Conservation (phyloP, 2,329 filamentous ascomycete species). For the Colletotrichum lindemuthianum region DNA sequence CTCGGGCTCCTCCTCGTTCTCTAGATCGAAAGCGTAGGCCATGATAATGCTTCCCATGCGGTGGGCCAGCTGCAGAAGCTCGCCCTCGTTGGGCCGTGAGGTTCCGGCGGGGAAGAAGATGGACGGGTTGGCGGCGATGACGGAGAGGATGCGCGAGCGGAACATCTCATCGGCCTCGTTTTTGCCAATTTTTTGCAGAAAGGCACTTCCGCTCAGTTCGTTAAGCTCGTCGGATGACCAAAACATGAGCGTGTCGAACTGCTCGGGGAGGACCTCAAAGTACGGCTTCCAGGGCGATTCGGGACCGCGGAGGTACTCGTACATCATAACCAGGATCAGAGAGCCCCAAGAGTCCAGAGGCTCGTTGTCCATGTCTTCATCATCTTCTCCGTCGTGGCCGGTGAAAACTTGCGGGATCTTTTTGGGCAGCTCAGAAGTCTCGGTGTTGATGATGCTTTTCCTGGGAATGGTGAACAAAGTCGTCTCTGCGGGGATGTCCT, state of each 20-base stretch:
- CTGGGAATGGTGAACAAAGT: slow-evolving; percentile 84
- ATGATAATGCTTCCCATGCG: slow-evolving; percentile 89
- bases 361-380: slow-evolving; percentile 47
- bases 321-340: slow-evolving; percentile 82
- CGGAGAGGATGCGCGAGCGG: slow-evolving; percentile 60
- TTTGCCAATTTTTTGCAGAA: slow-evolving; percentile 81
- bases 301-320: slow-evolving; percentile 71
- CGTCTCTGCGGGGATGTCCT: slow-evolving; percentile 78
- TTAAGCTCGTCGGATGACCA: slow-evolving; percentile 78
- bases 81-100: slow-evolving; percentile 50
- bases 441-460: slow-evolving; percentile 73
- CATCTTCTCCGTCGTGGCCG: slow-evolving; percentile 43
- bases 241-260: slow-evolving; percentile 91
- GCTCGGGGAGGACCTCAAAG: slow-evolving; percentile 75
- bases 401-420: slow-evolving; percentile 66
- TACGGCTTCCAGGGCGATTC: slow-evolving; percentile 81
- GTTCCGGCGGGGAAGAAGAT: slow-evolving; percentile 56
- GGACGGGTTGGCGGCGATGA: slow-evolving; percentile 55
- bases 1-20: slow-evolving; percentile 65
- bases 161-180: slow-evolving; percentile 77
- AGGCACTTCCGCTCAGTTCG: slow-evolving; percentile 79
- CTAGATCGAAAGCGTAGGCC: slow-evolving; percentile 91
- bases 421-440: slow-evolving; percentile 75
- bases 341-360: slow-evolving; percentile 65
- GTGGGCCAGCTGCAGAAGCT: slow-evolving; percentile 69